Evolutionary conservation across 768 basidiomycete species (phyloP).

Genomic region (Boletus rufocinnamomeus): DNA sequence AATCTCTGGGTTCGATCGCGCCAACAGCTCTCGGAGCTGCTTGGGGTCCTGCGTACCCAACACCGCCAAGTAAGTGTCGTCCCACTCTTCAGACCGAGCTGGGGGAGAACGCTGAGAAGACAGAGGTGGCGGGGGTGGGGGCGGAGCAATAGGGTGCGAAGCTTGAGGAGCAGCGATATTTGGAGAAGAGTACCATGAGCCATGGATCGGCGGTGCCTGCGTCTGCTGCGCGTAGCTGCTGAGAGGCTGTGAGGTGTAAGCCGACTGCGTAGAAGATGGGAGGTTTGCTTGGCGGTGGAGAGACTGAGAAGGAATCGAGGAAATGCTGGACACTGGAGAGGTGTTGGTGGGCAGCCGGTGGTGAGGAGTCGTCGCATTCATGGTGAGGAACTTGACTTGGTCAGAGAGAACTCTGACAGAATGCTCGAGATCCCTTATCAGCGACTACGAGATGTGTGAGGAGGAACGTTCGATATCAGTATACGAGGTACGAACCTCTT

Average conservation of each 20-base stretch:
- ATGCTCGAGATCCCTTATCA: constrained; percentile 81
- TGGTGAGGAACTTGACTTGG: constrained; percentile 76
- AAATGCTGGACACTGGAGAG: constrained; percentile 37
- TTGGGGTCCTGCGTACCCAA: constrained; percentile 72
- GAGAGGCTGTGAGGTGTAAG: constrained; percentile 36
- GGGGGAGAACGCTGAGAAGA: constrained; percentile 54
- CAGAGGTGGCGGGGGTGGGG: constrained; percentile 45
- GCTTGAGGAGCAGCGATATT: constrained; percentile 79
- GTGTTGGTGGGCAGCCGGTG: constrained; percentile 38
- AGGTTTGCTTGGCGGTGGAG: constrained; percentile 39
- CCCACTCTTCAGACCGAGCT: constrained; percentile 75
- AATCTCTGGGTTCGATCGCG: constrained; percentile 73
- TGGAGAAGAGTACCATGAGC: constrained; percentile 58
- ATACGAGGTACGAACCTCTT: constrained; percentile 60
- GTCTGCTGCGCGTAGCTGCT: constrained; percentile 33
- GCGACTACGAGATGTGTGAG: constrained; percentile 44
- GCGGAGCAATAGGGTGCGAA: constrained; percentile 74
- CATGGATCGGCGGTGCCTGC: constrained; percentile 34
- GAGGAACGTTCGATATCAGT: neutral
- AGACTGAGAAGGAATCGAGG: constrained; percentile 38
- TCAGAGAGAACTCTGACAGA: constrained; percentile 73
- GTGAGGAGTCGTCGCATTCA: constrained; percentile 47
- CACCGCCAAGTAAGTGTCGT: constrained; percentile 77
- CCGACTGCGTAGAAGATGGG: constrained; percentile 40
- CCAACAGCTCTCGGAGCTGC: constrained; percentile 73